A percentile compares a stretch with the other conserved stretches of the same genome.
phyloP scores from a whole-genome alignment of 2,329 filamentous ascomycete species.

The Trichoderma endophyticum region DNA sequence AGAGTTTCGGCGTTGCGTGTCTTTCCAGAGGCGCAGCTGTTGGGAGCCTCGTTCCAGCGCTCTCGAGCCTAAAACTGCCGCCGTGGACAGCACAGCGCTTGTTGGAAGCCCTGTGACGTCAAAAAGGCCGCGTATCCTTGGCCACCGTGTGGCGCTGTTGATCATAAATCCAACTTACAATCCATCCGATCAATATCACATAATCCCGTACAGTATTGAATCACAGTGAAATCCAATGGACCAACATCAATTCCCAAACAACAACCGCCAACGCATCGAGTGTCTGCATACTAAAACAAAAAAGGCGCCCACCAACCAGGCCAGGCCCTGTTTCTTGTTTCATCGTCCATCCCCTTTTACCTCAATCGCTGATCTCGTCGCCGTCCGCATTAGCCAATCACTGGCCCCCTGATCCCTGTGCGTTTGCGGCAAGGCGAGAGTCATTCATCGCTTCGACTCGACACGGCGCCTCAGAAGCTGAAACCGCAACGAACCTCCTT shows the following conservation, averaged over 20 bases:
- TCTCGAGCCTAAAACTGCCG: not conserved
- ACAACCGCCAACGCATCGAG: not conserved
- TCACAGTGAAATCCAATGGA: not conserved
- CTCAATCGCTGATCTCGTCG: not conserved
- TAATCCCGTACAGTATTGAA: not conserved
- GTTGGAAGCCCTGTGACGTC: slow-evolving; percentile 12
- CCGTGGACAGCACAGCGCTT: not conserved
- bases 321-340: not conserved
- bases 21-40: not conserved
- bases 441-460: slow-evolving; percentile 15
- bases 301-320: not conserved
- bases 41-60: not conserved
- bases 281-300: not conserved
- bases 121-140: slow-evolving; percentile 5
- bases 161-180: not conserved
- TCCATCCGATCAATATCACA: not conserved
- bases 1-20: not conserved
- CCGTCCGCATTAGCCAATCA: slow-evolving; percentile 9
- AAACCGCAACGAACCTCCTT: not conserved
- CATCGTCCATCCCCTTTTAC: not conserved
- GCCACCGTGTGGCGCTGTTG: not conserved
- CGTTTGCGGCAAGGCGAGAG: not conserved
- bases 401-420: not conserved
- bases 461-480: slow-evolving; percentile 7
- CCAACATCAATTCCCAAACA: not conserved